Percentiles rank a stretch among this genome's conserved stretches.
Evolutionary conservation across 176 grass and related monocot species (phyloP).

Genomic region (Calamus simplicifolius): DNA sequence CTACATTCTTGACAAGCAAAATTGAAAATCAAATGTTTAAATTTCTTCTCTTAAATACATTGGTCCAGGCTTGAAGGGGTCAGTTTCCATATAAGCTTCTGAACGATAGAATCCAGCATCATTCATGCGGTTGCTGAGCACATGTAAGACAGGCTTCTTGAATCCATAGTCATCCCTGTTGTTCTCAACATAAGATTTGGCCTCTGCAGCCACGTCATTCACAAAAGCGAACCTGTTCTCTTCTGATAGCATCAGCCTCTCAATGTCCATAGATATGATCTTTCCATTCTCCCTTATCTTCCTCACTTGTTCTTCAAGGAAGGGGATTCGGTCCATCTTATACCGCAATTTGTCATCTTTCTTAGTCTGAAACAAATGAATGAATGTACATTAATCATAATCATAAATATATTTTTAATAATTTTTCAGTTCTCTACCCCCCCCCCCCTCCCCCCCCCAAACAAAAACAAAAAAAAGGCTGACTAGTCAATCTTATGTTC

Average conservation of each 20-base stretch:
- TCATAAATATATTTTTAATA: background rate
- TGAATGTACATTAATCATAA: conserved; percentile 1
- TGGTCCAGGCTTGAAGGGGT: conserved; percentile 65
- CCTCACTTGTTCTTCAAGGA: conserved; percentile 72
- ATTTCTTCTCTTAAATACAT: conserved; percentile 60
- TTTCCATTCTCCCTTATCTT: conserved; percentile 66
- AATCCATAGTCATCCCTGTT: conserved; percentile 65
- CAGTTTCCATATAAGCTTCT: conserved; percentile 61
- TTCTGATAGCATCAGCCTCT: conserved; percentile 62
- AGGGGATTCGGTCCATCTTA: conserved; percentile 69
- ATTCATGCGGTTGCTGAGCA: conserved; percentile 72
- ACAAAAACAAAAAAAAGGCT: background rate
- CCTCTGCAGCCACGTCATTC: conserved; percentile 71
- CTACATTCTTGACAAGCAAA: no score
- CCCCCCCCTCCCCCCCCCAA: no score
- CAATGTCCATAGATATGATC: conserved; percentile 67
- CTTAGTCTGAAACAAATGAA: conserved; percentile 38
- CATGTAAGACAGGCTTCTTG: conserved; percentile 78
- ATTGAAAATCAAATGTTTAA: background rate
- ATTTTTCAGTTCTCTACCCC: background rate
- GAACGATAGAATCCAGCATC: conserved; percentile 70
- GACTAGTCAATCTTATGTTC: no score
- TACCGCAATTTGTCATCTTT: conserved; percentile 59
- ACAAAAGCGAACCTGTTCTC: conserved; percentile 78
- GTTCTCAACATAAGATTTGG: conserved; percentile 61